Percentiles rank a stretch among this genome's conserved stretches.
Evolutionary conservation across 140 eudicot species (phyloP).

Genomic region (Ambrosia hybrid): DNA sequence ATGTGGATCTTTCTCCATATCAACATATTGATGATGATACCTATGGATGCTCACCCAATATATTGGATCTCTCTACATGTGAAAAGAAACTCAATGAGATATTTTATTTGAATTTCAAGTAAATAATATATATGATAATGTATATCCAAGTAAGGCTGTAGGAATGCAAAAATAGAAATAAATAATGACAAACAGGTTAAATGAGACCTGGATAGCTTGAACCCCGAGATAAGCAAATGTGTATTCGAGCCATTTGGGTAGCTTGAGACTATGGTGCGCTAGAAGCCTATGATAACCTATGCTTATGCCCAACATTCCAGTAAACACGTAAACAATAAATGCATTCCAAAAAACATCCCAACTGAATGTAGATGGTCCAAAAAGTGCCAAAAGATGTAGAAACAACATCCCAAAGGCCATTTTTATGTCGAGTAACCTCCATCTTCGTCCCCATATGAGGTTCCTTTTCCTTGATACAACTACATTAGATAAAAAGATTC

Average conservation of each 20-base stretch:
- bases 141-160: neutral
- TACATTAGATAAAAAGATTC: slow-evolving; percentile 24
- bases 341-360: slow-evolving; percentile 75
- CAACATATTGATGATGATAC: slow-evolving; percentile 81
- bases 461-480: slow-evolving; percentile 46
- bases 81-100: neutral
- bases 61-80: slow-evolving; percentile 71
- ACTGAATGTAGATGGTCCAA: slow-evolving; percentile 63
- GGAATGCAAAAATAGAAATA: neutral
- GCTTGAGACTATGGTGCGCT: slow-evolving; percentile 70
- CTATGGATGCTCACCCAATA: slow-evolving; percentile 92
- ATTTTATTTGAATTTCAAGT: neutral
- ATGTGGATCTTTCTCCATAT: slow-evolving; percentile 78
- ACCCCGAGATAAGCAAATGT: slow-evolving; percentile 68
- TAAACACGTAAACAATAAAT: slow-evolving; percentile 31
- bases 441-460: slow-evolving; percentile 52
- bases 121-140: neutral
- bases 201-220: slow-evolving; percentile 69
- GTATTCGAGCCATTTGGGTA: slow-evolving; percentile 95
- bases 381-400: slow-evolving; percentile 55
- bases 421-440: slow-evolving; percentile 53
- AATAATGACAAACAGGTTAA: neutral
- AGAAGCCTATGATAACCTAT: slow-evolving; percentile 74
- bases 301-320: slow-evolving; percentile 70
- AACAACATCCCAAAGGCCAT: slow-evolving; percentile 40